phyloP scores from a whole-genome alignment of 805 yeast species.

The Cyberlindnera xylosilytica region DNA sequence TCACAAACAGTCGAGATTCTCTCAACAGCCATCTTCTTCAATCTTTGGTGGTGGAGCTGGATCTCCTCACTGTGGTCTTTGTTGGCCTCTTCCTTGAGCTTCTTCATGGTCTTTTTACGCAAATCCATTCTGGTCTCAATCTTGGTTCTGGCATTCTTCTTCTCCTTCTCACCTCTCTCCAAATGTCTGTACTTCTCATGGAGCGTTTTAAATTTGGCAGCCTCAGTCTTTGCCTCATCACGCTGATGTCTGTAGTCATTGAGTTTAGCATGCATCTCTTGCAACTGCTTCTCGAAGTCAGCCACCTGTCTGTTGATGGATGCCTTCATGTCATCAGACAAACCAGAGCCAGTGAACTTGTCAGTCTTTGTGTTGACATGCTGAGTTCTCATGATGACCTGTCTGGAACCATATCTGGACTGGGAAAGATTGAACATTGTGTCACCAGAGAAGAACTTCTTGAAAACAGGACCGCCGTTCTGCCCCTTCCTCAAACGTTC shows the following conservation, averaged over 20 bases:
- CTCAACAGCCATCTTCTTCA: conserved; percentile 19
- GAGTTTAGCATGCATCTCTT: conserved; percentile 11
- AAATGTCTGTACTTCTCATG: conserved; percentile 11
- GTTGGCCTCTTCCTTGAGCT: conserved; percentile 35
- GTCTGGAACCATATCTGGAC: conserved; percentile 65
- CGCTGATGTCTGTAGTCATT: conserved; percentile 6
- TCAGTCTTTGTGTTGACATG: conserved; percentile 7
- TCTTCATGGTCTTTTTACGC: conserved; percentile 31
- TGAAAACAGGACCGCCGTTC: conserved; percentile 45
- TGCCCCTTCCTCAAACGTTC: conserved; percentile 32
- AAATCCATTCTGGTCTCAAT: conserved; percentile 27
- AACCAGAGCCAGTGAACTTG: conserved; percentile 21
- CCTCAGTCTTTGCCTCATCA: neutral
- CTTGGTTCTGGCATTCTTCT: conserved; percentile 20
- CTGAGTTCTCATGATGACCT: conserved; percentile 30
- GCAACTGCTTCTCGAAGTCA: conserved; percentile 10
- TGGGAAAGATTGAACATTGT: conserved; percentile 45
- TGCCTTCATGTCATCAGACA: conserved; percentile 20
- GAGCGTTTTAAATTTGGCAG: neutral
- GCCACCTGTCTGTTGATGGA: conserved; percentile 17
- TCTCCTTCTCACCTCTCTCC: conserved; percentile 5
- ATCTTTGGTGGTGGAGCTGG: conserved; percentile 30
- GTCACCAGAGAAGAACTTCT: conserved; percentile 59
- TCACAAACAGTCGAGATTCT: conserved; percentile 26
- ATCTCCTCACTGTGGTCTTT: conserved; percentile 41